Evolutionary conservation across 257 asterid species (phyloP).

Genomic region (Nemophila menziesii): DNA sequence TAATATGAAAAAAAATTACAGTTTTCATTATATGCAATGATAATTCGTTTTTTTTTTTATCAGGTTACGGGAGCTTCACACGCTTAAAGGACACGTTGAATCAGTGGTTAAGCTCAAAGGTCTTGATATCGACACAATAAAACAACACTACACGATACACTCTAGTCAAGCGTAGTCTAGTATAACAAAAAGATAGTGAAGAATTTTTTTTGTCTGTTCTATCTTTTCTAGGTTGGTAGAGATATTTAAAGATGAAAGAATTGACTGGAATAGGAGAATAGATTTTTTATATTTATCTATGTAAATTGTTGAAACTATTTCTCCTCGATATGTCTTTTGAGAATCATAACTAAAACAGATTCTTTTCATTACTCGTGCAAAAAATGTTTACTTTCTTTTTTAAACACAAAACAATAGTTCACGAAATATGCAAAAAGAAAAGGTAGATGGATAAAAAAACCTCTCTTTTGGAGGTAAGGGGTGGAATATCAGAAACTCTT

Average conservation of each 20-base stretch:
- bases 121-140: slow-evolving; percentile 41
- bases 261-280: too few relatives aligned
- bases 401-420: background rate
- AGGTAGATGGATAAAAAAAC: background rate
- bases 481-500: too few relatives aligned
- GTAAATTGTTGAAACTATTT: too few relatives aligned
- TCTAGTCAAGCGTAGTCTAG: too few relatives aligned
- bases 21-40: background rate
- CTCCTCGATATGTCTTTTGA: too few relatives aligned
- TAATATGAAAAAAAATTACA: background rate
- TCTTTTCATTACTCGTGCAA: background rate
- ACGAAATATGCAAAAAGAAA: background rate
- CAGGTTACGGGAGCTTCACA: slow-evolving; percentile 42
- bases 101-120: slow-evolving; percentile 44
- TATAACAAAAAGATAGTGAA: background rate
- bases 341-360: background rate
- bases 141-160: slow-evolving; percentile 44
- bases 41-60: background rate
- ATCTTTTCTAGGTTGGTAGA: background rate
- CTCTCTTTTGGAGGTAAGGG: too few relatives aligned
- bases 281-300: too few relatives aligned
- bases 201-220: slow-evolving; percentile 2
- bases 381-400: background rate
- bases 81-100: slow-evolving; percentile 40
- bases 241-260: too few relatives aligned